These are phyloP conservation scores for Dacryopinax spathularia DNA, from an alignment of 768 basidiomycete genomes.

Conservation along the genomic window DNA sequence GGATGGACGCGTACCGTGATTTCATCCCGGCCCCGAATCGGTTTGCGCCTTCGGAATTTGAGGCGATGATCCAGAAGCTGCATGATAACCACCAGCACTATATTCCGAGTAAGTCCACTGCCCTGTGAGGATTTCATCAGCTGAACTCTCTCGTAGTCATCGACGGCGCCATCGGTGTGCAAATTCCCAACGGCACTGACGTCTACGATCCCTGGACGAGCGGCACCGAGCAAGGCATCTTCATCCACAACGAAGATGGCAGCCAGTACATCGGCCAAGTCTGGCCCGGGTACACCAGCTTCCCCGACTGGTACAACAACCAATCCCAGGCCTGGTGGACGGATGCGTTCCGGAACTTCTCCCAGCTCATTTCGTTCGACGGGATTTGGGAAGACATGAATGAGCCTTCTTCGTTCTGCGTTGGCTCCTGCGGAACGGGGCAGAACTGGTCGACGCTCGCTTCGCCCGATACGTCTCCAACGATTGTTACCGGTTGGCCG, in stretches of 20 bases:
- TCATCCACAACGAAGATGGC: slow-evolving; percentile 62
- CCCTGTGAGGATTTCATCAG: background rate
- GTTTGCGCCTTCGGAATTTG: slow-evolving; percentile 17
- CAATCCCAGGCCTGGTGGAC: slow-evolving; percentile 47
- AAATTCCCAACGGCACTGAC: slow-evolving; percentile 11
- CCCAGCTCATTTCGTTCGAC: slow-evolving; percentile 34
- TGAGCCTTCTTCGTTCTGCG: slow-evolving; percentile 50
- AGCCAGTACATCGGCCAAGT: slow-evolving; percentile 60
- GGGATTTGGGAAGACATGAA: slow-evolving; percentile 65
- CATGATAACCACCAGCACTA: slow-evolving; percentile 21
- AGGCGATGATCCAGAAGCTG: slow-evolving; percentile 18
- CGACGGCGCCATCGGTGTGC: slow-evolving; percentile 20
- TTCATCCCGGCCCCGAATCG: slow-evolving; percentile 19
- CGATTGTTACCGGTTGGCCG: slow-evolving; percentile 43
- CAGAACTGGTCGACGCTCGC: slow-evolving; percentile 3
- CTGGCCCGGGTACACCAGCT: slow-evolving; percentile 58
- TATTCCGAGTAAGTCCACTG: slow-evolving; percentile 8
- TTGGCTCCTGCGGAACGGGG: slow-evolving; percentile 36
- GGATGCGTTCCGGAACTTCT: slow-evolving; percentile 34
- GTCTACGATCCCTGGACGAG: slow-evolving; percentile 44
- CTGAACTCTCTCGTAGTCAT: slow-evolving; percentile 17
- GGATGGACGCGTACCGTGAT: slow-evolving; percentile 16
- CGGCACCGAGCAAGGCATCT: slow-evolving; percentile 49
- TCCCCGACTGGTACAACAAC: slow-evolving; percentile 42
- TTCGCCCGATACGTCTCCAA: slow-evolving; percentile 12